Percentiles rank a stretch among this genome's conserved stretches.
phyloP scores from a whole-genome alignment of 208 protist species.

The Leishmania arabica region DNA sequence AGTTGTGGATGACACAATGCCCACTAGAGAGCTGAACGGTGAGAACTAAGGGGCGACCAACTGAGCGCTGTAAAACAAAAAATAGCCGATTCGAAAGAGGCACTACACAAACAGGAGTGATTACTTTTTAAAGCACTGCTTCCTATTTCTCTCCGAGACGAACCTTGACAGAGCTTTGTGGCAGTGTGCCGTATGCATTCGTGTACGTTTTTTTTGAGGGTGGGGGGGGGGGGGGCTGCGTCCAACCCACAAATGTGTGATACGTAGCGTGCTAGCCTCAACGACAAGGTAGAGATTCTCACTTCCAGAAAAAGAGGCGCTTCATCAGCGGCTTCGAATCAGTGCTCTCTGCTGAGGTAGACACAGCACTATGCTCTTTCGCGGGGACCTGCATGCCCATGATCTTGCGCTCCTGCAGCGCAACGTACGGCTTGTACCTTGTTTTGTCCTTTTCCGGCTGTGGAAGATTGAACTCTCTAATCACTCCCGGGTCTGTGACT shows the following conservation, averaged over 20 bases:
- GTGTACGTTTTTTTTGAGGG: background rate
- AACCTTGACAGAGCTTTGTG: background rate
- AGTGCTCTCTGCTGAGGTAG: constrained; percentile 11
- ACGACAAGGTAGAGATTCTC: constrained; percentile 10
- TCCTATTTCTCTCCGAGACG: background rate
- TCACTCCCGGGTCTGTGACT: constrained; percentile 78
- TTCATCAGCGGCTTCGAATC: constrained; percentile 82
- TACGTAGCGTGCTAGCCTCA: background rate
- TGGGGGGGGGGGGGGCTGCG: background rate
- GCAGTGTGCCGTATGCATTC: background rate
- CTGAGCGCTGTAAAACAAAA: background rate
- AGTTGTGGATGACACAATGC: background rate
- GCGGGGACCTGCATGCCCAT: constrained; percentile 42
- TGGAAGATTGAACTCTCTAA: constrained; percentile 84
- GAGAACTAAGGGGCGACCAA: background rate
- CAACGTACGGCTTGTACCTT: constrained; percentile 89
- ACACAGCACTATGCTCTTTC: constrained; percentile 12
- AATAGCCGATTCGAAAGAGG: background rate
- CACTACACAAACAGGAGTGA: background rate
- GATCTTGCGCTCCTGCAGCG: constrained; percentile 85
- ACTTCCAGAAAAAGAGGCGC: constrained; percentile 90
- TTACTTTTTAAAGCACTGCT: background rate
- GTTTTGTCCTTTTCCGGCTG: constrained; percentile 66
- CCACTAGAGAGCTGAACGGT: background rate
- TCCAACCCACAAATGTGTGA: background rate